A percentile compares a stretch with the other conserved stretches of the same genome.
These are phyloP conservation scores for Tolypocladium pustulatum DNA, from an alignment of 2,329 filamentous ascomycete species.

Conservation along the genomic window DNA sequence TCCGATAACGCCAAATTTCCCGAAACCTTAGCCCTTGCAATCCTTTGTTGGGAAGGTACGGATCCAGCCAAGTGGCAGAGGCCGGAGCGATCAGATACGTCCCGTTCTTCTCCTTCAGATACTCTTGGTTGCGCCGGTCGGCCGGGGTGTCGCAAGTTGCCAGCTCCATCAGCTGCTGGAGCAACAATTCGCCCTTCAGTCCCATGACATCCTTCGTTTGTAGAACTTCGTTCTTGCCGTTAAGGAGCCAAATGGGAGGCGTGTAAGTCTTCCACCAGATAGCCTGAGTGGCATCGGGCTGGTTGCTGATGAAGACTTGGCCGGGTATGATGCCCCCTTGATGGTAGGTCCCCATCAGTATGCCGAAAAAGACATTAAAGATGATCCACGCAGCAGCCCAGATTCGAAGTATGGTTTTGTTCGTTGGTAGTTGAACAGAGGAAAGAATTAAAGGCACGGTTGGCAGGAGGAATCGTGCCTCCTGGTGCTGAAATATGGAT, in stretches of 20 bases:
- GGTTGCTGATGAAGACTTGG: conserved; percentile 63
- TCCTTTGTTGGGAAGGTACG: conserved; percentile 48
- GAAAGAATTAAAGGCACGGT: conserved; percentile 68
- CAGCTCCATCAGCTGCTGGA: conserved; percentile 45
- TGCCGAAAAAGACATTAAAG: conserved; percentile 58
- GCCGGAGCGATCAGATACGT: conserved; percentile 64
- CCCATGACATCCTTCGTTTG: conserved; percentile 66
- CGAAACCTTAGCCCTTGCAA: conserved; percentile 52
- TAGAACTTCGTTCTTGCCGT: conserved; percentile 64
- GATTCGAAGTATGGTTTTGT: conserved; percentile 32
- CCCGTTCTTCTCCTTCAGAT: conserved; percentile 49
- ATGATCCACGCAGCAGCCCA: conserved; percentile 55
- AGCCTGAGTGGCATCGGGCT: conserved; percentile 57
- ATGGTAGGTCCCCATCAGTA: conserved; percentile 73
- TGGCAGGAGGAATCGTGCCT: conserved; percentile 68
- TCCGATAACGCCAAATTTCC: conserved; percentile 57
- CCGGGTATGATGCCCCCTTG: conserved; percentile 69
- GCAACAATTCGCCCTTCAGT: conserved; percentile 48
- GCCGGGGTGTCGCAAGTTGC: conserved; percentile 54
- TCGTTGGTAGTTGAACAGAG: conserved; percentile 56
- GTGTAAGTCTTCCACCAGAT: conserved; percentile 85
- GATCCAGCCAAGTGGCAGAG: conserved; percentile 60
- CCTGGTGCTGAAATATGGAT: conserved; percentile 68
- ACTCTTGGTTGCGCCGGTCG: conserved; percentile 43
- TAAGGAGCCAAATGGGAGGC: conserved; percentile 69